Conservation (phyloP, 169 alveolate species). For the Perkinsus chesapeaki region DNA sequence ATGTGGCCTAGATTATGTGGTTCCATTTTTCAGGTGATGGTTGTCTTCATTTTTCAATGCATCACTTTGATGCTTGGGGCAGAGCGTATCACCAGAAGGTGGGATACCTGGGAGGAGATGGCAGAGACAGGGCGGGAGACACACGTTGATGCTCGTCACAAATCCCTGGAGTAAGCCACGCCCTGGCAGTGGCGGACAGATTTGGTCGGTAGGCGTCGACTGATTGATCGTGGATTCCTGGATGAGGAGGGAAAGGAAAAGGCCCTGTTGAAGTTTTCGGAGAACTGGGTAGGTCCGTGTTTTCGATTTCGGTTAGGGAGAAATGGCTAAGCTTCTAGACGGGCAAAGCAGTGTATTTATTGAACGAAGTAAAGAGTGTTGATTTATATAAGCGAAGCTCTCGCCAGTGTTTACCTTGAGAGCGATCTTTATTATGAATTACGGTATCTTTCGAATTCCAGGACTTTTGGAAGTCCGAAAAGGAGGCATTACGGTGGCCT, state of each 20-base stretch:
- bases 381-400: background rate
- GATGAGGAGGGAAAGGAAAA: background rate
- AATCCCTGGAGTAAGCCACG: background rate
- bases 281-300: background rate
- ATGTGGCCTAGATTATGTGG: too few species aligned
- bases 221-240: background rate
- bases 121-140: background rate
- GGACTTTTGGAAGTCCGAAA: too few species aligned
- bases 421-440: too few species aligned
- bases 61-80: background rate
- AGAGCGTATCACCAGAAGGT: background rate
- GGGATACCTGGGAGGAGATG: constrained; percentile 16
- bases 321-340: background rate
- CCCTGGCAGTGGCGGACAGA: background rate
- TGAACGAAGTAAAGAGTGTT: background rate
- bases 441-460: too few species aligned
- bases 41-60: constrained; percentile 6
- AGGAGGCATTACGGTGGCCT: too few species aligned
- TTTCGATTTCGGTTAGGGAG: too few species aligned
- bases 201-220: background rate
- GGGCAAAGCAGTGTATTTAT: background rate
- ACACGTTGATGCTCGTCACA: background rate
- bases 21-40: background rate
- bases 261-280: background rate
- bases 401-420: background rate